Conservation (phyloP, 495 filamentous ascomycete genomes). For the Neurospora sp. region DNA sequence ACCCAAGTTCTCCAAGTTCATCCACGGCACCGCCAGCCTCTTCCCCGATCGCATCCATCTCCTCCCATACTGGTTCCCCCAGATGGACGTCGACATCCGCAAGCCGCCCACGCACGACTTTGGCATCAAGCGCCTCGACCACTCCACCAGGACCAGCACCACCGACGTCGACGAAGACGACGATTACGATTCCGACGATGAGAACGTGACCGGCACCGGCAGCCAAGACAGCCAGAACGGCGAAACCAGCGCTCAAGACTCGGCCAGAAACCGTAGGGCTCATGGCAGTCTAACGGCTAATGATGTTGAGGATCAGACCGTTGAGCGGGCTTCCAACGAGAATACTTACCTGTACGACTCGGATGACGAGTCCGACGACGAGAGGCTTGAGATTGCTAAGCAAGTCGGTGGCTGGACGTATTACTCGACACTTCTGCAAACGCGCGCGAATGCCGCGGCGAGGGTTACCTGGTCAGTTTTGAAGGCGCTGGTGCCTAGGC, state of each 20-base stretch:
- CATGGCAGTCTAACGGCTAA: slow-evolving; percentile 15
- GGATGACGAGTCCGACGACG: slow-evolving; percentile 67
- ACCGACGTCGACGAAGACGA: slow-evolving; percentile 64
- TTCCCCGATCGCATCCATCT: slow-evolving; percentile 84
- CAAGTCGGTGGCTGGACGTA: slow-evolving; percentile 64
- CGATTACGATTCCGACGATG: slow-evolving; percentile 49
- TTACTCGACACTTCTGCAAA: slow-evolving; percentile 40
- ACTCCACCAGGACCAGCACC: slow-evolving; percentile 64
- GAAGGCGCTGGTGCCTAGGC: slow-evolving; percentile 45
- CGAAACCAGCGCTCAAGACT: slow-evolving; percentile 22
- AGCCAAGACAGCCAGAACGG: slow-evolving; percentile 16
- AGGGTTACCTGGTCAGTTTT: slow-evolving; percentile 35
- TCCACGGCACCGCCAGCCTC: slow-evolving; percentile 81
- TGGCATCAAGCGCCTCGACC: slow-evolving; percentile 71
- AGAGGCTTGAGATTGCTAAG: slow-evolving; percentile 61
- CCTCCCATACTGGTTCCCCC: slow-evolving; percentile 92
- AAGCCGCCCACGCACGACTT: slow-evolving; percentile 80
- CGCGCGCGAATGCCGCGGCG: slow-evolving; percentile 17
- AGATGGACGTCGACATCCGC: slow-evolving; percentile 97
- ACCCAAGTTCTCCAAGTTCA: slow-evolving; percentile 99
- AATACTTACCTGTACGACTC: slow-evolving; percentile 90
- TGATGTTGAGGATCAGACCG: slow-evolving; percentile 40
- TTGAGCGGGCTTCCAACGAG: slow-evolving; percentile 37
- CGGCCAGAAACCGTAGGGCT: slow-evolving; percentile 33
- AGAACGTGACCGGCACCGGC: slow-evolving; percentile 5